Evolutionary conservation across 169 alveolate species (phyloP), one percentile per base, ranked within the genome.

Genomic region (Fabrea salina): DNA sequence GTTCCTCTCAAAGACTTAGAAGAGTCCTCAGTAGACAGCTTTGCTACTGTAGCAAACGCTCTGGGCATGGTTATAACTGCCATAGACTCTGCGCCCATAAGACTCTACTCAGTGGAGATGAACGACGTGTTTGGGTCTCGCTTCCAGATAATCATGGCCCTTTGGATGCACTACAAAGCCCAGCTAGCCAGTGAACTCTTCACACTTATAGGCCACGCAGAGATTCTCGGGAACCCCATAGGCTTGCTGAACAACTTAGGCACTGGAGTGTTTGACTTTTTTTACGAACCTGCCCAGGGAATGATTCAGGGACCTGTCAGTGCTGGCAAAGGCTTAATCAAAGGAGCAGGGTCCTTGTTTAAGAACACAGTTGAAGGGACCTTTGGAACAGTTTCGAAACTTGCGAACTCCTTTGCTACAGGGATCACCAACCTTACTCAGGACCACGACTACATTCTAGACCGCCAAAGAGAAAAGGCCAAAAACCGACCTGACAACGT

Each of bases 201-300:
- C 33, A 25, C 67, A 7, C 11, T 72, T 7, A 32, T 72, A 11
- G 80, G 80, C 19, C 70, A 44, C 37, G 47, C 80, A 30, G 80
- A 72, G n/a, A 32, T 72, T 1, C 43, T 72, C 8, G 80, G 80
- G 11, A 72, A 72, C 33, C 80, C 80, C 11, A 72, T 72, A 6
- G 80, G 80, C 53, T 35, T 72, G 25, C 35, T 72, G 7, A 72
- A 44, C 33, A 47, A 44, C 19, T 22, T 72, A 8, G 70, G 66
- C 2, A 53, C 47, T 16, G 80, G 80, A 27, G 13, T 72, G 19
- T 32, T 59, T 58, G 97, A 94, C 67, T 89, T 94, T 70, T 87
- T 90, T 67, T 86, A 87, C 41, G 90, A 89, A 79, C 96, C 97
- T 8, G 84, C 70, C 8, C 91, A 90, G 79, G 97, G 97, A 25